These are phyloP conservation scores for Diplosphaera chodatii DNA, from an alignment of 139 green algal species.

Conservation along the genomic window DNA sequence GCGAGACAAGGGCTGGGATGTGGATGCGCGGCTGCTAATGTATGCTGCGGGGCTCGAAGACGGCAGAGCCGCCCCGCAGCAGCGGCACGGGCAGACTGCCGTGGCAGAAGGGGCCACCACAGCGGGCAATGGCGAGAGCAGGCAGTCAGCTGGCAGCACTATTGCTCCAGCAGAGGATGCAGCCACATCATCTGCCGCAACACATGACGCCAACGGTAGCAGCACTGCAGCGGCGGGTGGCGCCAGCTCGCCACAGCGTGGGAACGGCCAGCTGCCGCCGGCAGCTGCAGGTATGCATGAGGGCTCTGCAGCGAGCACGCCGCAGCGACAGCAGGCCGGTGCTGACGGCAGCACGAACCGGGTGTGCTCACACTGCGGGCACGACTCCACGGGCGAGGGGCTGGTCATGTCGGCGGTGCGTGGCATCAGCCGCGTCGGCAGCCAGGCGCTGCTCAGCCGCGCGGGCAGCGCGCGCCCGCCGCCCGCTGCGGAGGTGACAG, in stretches of 20 bases:
- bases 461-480: neutral
- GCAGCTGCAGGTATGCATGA: no score
- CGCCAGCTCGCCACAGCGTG: no score
- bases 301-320: no score
- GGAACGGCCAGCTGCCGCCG: no score
- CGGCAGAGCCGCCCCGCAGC: no score
- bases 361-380: neutral
- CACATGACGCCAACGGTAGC: no score
- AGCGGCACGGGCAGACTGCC: neutral
- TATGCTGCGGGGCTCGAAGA: constrained; percentile 43
- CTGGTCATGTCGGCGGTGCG: neutral
- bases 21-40: constrained; percentile 43
- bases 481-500: neutral
- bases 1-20: constrained; percentile 27
- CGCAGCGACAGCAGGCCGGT: no score
- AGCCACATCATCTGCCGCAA: no score
- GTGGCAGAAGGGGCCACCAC: neutral
- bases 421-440: neutral
- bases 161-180: no score
- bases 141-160: neutral
- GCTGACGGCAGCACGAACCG: neutral
- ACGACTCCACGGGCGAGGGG: neutral
- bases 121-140: neutral
- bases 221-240: no score
- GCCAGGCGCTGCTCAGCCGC: neutral